Evolutionary conservation across 2,329 filamentous ascomycete genomes (phyloP).

Genomic region (Cladosporium sp.): DNA sequence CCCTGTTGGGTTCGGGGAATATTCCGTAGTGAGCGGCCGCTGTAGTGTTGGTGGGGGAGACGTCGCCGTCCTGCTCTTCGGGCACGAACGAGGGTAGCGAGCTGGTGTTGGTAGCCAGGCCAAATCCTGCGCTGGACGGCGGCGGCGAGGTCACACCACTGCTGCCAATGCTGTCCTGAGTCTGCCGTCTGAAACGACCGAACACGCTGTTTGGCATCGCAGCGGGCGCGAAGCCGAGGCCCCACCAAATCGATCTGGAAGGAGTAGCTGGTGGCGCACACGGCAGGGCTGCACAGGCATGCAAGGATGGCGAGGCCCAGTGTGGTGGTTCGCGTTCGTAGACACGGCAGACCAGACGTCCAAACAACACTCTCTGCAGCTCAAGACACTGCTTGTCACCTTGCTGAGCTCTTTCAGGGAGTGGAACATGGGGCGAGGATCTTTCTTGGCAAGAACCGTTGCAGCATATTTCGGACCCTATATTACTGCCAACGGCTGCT

Average conservation of each 20-base stretch:
- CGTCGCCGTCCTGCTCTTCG: neutral
- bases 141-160: neutral
- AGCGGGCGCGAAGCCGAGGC: neutral
- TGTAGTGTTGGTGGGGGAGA: neutral
- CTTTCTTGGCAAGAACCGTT: neutral
- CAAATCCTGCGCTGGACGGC: neutral
- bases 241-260: neutral
- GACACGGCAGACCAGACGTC: too few species aligned
- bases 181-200: conserved; percentile 13
- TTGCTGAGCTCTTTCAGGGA: neutral
- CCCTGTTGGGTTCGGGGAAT: conserved; percentile 5
- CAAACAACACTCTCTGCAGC: too few species aligned
- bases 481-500: neutral
- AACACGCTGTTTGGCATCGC: conserved; percentile 11
- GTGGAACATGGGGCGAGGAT: neutral
- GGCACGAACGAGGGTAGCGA: neutral
- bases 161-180: neutral
- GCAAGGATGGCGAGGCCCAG: neutral
- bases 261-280: neutral
- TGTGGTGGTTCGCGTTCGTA: neutral
- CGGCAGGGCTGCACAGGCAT: neutral
- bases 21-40: neutral
- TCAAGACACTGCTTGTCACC: neutral
- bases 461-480: conserved; percentile 1
- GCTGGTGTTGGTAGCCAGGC: conserved; percentile 4